phyloP scores from a whole-genome alignment of 805 yeast genomes.

The Lachancea thermotolerans region DNA sequence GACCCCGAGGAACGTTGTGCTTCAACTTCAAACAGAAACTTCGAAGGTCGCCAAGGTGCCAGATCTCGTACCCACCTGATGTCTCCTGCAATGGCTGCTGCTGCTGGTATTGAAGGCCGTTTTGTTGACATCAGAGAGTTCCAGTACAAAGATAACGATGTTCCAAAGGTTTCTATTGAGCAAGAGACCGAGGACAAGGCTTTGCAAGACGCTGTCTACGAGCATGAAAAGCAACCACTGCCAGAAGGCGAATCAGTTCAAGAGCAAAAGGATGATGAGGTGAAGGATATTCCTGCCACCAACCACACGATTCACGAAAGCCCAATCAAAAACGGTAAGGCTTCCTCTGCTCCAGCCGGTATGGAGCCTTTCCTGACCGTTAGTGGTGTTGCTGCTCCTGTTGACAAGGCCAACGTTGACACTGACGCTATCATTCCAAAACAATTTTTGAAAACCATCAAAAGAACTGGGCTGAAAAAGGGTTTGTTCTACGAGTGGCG shows the following conservation, averaged over 20 bases:
- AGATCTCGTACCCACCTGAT: constrained; percentile 90
- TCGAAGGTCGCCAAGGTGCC: constrained; percentile 99
- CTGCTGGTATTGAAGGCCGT: constrained; percentile 90
- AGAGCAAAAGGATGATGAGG: constrained; percentile 45
- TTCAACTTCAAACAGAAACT: constrained; percentile 96
- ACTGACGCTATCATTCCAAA: constrained; percentile 99
- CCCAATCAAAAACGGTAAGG: constrained; percentile 22
- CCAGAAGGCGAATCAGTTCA: constrained; percentile 46
- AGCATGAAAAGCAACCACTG: constrained; percentile 59
- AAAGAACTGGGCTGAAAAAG: constrained; percentile 84
- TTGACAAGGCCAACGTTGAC: constrained; percentile 91
- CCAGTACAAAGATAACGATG: constrained; percentile 52
- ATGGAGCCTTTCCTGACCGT: constrained; percentile 71
- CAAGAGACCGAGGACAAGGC: constrained; percentile 43
- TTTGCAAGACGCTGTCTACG: constrained; percentile 63
- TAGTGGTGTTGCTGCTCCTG: constrained; percentile 87
- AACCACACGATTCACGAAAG: constrained; percentile 37
- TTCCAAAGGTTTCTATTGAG: constrained; percentile 46
- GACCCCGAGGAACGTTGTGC: constrained; percentile 97
- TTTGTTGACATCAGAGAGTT: constrained; percentile 86
- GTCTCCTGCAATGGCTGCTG: constrained; percentile 99
- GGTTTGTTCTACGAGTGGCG: constrained; percentile 93
- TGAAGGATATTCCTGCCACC: constrained; percentile 57
- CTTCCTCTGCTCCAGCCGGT: constrained; percentile 41
- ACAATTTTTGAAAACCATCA: constrained; percentile 95